A percentile compares a stretch with the other conserved stretches of the same genome.
Conservation (phyloP, 345 rosid genomes). For the Sapria himalayana region DNA sequence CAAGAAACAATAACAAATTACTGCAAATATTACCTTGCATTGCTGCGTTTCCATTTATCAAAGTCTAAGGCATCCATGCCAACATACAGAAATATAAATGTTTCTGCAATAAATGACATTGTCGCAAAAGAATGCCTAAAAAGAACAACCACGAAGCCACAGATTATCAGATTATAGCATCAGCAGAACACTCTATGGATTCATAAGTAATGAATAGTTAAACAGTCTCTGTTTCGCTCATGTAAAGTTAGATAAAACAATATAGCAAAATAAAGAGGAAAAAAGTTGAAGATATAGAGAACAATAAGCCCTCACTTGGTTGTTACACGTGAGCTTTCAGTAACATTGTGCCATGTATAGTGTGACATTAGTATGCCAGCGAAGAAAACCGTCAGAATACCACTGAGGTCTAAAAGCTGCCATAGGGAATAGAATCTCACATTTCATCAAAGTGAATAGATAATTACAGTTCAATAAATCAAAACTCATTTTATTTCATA, state of each 20-base stretch:
- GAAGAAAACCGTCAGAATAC: conserved; percentile 50
- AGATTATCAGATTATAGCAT: background rate
- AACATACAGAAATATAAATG: conserved; percentile 45
- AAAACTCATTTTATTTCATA: no score
- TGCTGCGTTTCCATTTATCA: conserved; percentile 36
- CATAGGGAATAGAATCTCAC: background rate
- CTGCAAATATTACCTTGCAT: conserved; percentile 31
- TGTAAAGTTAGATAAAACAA: no score
- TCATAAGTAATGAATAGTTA: background rate
- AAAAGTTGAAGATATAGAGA: background rate
- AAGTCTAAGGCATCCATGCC: conserved; percentile 54
- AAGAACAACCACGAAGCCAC: conserved; percentile 10
- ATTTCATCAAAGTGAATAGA: no score
- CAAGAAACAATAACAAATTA: no score
- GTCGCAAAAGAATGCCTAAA: conserved; percentile 63
- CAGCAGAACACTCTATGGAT: conserved; percentile 1
- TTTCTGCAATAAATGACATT: conserved; percentile 52
- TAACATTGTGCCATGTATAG: conserved; percentile 59
- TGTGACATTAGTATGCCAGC: conserved; percentile 56
- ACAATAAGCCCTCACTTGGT: conserved; percentile 25
- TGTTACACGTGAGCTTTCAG: conserved; percentile 47
- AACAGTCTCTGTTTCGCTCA: no score
- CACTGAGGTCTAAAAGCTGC: conserved; percentile 51
- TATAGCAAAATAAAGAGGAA: background rate
- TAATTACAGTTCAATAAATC: no score